Percentiles rank a stretch among this genome's conserved stretches.
Conservation (phyloP, 176 grass and related monocot genomes). For the Tuctoria greenei region DNA sequence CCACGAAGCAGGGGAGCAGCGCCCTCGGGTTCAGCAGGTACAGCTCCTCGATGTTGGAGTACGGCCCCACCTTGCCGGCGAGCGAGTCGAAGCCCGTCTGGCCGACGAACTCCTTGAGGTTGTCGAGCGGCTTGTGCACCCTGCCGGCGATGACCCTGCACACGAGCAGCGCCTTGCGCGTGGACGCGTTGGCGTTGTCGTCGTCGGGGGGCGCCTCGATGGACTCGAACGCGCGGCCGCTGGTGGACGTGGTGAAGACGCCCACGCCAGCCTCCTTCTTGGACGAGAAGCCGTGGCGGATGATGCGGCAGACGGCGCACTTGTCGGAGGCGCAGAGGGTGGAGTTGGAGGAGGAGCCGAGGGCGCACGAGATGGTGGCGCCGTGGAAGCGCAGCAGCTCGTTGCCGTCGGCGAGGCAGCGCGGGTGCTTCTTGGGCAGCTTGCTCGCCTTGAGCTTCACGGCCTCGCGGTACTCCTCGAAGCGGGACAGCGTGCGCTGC, state of each 20-base stretch:
- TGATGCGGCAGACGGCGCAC: conserved; percentile 77
- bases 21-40: conserved; percentile 91
- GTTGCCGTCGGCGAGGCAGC: conserved; percentile 87
- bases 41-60: conserved; percentile 90
- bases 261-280: conserved; percentile 54
- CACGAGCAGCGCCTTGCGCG: conserved; percentile 70
- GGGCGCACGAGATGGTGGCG: conserved; percentile 61
- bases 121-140: conserved; percentile 87
- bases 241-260: conserved; percentile 88
- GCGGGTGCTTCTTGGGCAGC: conserved; percentile 87
- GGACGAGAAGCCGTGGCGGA: conserved; percentile 64
- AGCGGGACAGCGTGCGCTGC: conserved; percentile 77
- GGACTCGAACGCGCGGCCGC: conserved; percentile 72
- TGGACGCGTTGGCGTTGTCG: neutral
- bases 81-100: conserved; percentile 87
- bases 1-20: conserved; percentile 87
- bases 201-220: conserved; percentile 33
- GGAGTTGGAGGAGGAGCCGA: conserved; percentile 37
- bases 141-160: conserved; percentile 87
- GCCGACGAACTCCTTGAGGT: conserved; percentile 64
- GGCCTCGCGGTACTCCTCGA: conserved; percentile 90
- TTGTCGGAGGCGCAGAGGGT: conserved; percentile 66
- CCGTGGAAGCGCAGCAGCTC: conserved; percentile 89
- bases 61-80: conserved; percentile 81
- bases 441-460: conserved; percentile 83